Conservation (phyloP, 495 filamentous ascomycete species). For the Aspergillus haitiensis region DNA sequence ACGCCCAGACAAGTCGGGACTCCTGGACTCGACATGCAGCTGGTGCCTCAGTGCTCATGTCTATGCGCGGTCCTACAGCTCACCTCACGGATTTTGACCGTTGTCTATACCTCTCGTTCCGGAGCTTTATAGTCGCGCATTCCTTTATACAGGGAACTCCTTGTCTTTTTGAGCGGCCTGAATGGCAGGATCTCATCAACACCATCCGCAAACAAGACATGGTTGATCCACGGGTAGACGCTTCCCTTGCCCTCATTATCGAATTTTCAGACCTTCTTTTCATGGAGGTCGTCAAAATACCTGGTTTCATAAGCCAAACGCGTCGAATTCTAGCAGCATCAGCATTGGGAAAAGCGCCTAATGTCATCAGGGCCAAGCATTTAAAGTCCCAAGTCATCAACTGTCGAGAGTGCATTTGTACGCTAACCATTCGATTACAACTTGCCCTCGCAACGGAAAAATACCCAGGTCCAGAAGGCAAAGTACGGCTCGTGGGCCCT, state of each 20-base stretch:
- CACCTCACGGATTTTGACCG: constrained; percentile 32
- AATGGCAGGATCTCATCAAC: constrained; percentile 33
- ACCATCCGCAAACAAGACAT: constrained; percentile 30
- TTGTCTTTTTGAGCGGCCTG: constrained; percentile 30
- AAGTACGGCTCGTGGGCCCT: constrained; percentile 21
- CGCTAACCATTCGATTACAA: constrained; percentile 19
- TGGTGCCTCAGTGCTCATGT: constrained; percentile 32
- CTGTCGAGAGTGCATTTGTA: constrained; percentile 2
- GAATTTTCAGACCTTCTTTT: constrained; percentile 30
- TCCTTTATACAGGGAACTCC: constrained; percentile 24
- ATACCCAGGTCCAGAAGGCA: constrained; percentile 10
- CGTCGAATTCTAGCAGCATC: constrained; percentile 1
- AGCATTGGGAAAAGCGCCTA: neutral
- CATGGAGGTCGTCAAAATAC: constrained; percentile 26
- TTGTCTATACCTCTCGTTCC: constrained; percentile 32
- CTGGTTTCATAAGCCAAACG: constrained; percentile 22
- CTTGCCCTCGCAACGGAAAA: constrained; percentile 19
- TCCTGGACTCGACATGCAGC: constrained; percentile 37
- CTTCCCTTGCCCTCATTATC: constrained; percentile 24
- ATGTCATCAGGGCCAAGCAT: neutral
- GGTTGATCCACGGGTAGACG: constrained; percentile 18
- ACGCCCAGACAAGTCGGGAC: constrained; percentile 29
- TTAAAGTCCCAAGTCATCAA: neutral
- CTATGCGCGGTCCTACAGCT: constrained; percentile 31
- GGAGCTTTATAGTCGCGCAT: constrained; percentile 33